phyloP scores from a whole-genome alignment of 371 early-diverging fungal genomes.

The Mortierella sp. region DNA sequence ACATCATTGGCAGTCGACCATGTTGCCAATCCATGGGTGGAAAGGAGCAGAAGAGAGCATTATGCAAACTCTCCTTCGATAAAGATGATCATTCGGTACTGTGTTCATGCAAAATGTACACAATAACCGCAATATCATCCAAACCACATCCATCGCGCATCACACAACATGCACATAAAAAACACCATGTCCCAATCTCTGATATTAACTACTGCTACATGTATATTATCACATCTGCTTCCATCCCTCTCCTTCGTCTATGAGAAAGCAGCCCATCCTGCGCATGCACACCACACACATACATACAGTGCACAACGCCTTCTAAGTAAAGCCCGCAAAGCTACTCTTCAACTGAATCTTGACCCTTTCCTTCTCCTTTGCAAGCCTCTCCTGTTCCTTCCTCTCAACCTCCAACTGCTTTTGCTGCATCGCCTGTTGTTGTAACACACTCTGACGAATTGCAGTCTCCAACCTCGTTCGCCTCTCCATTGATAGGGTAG shows the following conservation, averaged over 20 bases:
- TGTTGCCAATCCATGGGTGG: not conserved
- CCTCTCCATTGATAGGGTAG: slow-evolving; percentile 36
- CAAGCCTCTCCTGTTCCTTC: slow-evolving; percentile 37
- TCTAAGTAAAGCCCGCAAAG: slow-evolving; percentile 50
- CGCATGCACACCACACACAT: too few species aligned
- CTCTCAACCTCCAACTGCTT: slow-evolving; percentile 36
- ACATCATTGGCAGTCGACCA: not conserved
- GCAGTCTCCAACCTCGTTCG: slow-evolving; percentile 48
- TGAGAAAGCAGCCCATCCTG: not conserved
- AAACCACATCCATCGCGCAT: not conserved
- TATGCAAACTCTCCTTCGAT: not conserved
- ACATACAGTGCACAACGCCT: not conserved
- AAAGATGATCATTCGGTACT: not conserved
- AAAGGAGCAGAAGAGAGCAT: not conserved
- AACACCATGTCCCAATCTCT: not conserved
- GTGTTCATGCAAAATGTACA: not conserved
- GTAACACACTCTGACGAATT: slow-evolving; percentile 47
- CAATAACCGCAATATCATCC: not conserved
- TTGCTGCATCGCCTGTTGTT: slow-evolving; percentile 46
- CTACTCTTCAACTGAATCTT: slow-evolving; percentile 55
- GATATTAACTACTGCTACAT: not conserved
- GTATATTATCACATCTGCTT: not conserved
- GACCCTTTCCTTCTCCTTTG: slow-evolving; percentile 47
- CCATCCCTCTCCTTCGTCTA: not conserved
- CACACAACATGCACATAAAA: not conserved